phyloP scores from a whole-genome alignment of 306 rosid genomes.

The Mucuna pruriens region DNA sequence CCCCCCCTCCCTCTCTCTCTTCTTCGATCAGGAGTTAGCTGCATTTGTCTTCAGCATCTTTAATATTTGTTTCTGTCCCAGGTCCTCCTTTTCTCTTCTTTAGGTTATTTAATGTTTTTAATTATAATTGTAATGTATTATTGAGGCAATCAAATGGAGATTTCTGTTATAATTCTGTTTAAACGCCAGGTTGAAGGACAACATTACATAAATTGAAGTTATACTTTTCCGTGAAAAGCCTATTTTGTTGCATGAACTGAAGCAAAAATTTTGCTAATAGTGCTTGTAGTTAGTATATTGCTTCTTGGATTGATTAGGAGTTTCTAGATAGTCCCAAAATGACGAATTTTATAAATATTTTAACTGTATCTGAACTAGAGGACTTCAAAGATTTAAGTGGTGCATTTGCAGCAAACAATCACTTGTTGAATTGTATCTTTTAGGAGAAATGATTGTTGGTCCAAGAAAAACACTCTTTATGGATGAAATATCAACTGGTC shows the following conservation, averaged over 20 bases:
- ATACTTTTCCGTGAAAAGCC: not conserved
- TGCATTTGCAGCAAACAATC: slow-evolving; percentile 29
- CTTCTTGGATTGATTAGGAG: slow-evolving; percentile 1
- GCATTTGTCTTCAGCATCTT: slow-evolving; percentile 4
- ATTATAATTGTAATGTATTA: not conserved
- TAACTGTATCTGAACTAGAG: slow-evolving; percentile 15
- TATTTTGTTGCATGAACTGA: slow-evolving; percentile 15
- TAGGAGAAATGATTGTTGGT: slow-evolving; percentile 91
- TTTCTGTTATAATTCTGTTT: not conserved
- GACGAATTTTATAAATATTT: not conserved
- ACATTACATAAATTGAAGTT: not conserved
- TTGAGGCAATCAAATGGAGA: not conserved
- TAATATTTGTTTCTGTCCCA: not conserved
- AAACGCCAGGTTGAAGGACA: not conserved
- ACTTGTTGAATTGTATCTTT: slow-evolving; percentile 35
- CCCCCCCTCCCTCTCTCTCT: slow-evolving; percentile 19
- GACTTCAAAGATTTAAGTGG: slow-evolving; percentile 26
- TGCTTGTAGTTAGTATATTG: not conserved
- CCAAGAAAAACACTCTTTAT: slow-evolving; percentile 87
- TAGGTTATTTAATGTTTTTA: slow-evolving; percentile 11
- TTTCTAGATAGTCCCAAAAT: slow-evolving; percentile 7
- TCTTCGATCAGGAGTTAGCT: not conserved
- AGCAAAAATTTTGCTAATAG: not conserved
- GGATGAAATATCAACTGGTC: slow-evolving; percentile 98
- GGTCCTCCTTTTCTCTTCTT: not conserved